These are phyloP conservation scores for Sordariomycetes sp. DNA, from an alignment of 2,329 filamentous ascomycete species.

Conservation along the genomic window DNA sequence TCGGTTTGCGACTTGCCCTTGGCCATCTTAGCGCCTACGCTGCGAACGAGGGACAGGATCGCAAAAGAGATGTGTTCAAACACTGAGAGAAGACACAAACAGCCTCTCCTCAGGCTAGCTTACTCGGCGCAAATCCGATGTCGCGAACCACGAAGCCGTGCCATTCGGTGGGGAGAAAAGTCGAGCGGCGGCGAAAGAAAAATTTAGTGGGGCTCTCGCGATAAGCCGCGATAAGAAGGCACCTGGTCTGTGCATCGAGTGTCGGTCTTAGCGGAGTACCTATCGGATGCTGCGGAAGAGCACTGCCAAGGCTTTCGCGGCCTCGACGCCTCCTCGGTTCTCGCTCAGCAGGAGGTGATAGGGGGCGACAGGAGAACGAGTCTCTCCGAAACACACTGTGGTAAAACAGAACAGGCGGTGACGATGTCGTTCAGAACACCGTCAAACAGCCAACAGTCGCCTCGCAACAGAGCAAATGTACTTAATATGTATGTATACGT, in stretches of 20 bases:
- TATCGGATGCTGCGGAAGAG: neutral
- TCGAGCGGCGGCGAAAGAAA: neutral
- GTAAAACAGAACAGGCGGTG: neutral
- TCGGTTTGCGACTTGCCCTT: constrained; percentile 24
- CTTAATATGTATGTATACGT: neutral
- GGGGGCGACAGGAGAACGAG: neutral
- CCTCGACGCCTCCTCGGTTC: neutral
- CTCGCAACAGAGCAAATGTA: neutral
- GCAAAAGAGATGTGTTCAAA: neutral
- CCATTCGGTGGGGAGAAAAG: neutral
- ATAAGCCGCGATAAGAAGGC: neutral
- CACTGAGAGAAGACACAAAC: neutral
- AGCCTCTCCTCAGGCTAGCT: neutral
- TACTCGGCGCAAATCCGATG: neutral
- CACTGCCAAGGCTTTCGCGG: neutral
- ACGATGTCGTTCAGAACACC: neutral
- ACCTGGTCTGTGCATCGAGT: neutral
- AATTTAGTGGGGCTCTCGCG: neutral
- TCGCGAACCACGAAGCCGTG: neutral
- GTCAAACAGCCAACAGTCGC: neutral
- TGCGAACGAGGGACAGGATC: neutral
- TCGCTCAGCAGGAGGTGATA: neutral
- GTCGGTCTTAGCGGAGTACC: neutral
- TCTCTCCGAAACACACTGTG: neutral
- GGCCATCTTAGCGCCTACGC: neutral